Evolutionary conservation across 352 stramenopile genomes (phyloP), one percentile per base, ranked within the genome.

Genomic region (Phytophthora crassamura): DNA sequence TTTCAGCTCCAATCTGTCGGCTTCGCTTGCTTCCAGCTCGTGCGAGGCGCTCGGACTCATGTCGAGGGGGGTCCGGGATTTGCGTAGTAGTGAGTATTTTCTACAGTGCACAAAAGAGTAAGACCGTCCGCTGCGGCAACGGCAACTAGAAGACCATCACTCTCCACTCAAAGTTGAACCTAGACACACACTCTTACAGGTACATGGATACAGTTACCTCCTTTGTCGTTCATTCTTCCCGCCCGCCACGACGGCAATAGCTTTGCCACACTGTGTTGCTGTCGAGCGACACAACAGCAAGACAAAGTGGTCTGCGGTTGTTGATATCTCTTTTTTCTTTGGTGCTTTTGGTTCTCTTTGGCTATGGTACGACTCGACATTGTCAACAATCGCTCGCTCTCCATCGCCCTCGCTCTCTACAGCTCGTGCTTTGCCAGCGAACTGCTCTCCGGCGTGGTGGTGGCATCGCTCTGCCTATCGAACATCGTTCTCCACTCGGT

Each of bases 361-460:
- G 61, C 61, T 75, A 75, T 85, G 70, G 71, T 85, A 85, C 74
- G 70, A 72, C 70, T 74, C 67, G 67, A 77, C 67, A 75, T 59
- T 77, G 78, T 82, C 73, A 69, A 81, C 76, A 84, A 72, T 41
- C 55, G 30, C 45, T 52, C 39, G 28, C 49, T n/a, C 36, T 42
- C 47, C 25, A 34, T 71, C 47, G 25, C 18, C 40, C 57, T 54
- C 52, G 28, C 39, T 43, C n/a, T n/a, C n/a, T n/a, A n/a, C n/a
- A n/a, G n/a, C n/a, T n/a, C n/a, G n/a, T n/a, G n/a, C n/a, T n/a
- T n/a, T n/a, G n/a, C n/a, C n/a, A n/a, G n/a, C n/a, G n/a, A n/a
- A n/a, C n/a, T n/a, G n/a, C n/a, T n/a, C n/a, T n/a, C n/a, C n/a
- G n/a, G n/a, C n/a, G n/a, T n/a, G n/a, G n/a, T n/a, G n/a, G n/a